Evolutionary conservation across 345 rosid species (phyloP).

Genomic region (Streptanthus diversifolius): DNA sequence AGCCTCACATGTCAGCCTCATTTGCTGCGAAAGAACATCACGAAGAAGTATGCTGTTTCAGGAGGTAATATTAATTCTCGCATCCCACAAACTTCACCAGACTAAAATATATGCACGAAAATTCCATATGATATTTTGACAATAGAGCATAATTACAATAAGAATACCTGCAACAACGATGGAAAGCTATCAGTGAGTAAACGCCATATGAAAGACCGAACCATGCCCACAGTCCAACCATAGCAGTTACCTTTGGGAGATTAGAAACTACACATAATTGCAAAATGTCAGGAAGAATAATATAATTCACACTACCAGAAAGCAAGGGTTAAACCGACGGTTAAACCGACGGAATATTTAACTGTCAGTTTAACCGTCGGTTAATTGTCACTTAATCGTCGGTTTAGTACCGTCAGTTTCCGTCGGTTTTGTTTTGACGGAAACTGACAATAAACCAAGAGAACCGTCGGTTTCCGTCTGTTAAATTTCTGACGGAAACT

Average conservation of each 20-base stretch:
- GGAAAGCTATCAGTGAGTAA: constrained; percentile 58
- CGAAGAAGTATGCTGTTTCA: not conserved
- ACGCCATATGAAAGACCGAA: constrained; percentile 57
- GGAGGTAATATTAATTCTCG: not conserved
- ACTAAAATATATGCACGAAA: not conserved
- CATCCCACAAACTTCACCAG: not conserved
- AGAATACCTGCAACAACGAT: constrained; percentile 73
- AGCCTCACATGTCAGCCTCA: constrained; percentile 11
- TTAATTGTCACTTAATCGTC: too few species aligned
- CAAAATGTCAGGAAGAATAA: constrained; percentile 20
- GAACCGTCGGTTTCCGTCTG: too few species aligned
- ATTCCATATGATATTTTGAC: not conserved
- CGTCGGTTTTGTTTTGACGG: too few species aligned
- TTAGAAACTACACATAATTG: constrained; percentile 51
- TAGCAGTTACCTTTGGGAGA: constrained; percentile 83
- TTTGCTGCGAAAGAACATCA: not conserved
- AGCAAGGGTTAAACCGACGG: too few species aligned
- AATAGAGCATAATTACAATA: constrained; percentile 4
- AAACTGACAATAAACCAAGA: too few species aligned
- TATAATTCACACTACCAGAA: constrained; percentile 1
- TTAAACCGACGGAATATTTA: too few species aligned
- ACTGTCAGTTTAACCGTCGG: too few species aligned
- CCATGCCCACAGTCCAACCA: constrained; percentile 86
- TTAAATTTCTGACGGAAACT: too few species aligned
- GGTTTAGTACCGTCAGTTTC: too few species aligned